Evolutionary conservation across 306 rosid genomes (phyloP).

Genomic region (Acacia melanoxylon): DNA sequence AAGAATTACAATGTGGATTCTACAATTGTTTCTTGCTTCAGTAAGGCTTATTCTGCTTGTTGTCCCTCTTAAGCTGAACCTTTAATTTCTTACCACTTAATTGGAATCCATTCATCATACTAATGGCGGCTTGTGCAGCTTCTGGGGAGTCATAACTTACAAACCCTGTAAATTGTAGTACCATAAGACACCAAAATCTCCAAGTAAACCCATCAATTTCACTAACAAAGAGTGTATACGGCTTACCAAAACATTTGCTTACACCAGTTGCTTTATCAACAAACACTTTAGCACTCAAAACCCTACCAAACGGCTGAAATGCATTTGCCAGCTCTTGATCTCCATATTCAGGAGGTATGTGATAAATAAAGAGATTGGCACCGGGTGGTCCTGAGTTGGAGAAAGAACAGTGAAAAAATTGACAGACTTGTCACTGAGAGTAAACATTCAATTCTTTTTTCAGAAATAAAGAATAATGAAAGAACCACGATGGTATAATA

Average conservation of each 20-base stretch:
- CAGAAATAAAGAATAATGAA: neutral
- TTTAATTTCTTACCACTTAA: constrained; percentile 91
- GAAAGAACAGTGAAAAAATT: constrained; percentile 30
- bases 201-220: constrained; percentile 24
- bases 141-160: constrained; percentile 93
- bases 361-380: constrained; percentile 96
- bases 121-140: constrained; percentile 84
- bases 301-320: constrained; percentile 88
- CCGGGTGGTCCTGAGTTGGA: constrained; percentile 85
- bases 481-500: neutral
- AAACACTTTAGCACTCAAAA: constrained; percentile 95
- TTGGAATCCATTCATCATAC: constrained; percentile 87
- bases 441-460: neutral
- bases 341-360: constrained; percentile 98
- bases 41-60: constrained; percentile 81
- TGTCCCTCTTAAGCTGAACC: constrained; percentile 99
- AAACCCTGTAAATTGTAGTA: constrained; percentile 68
- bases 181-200: constrained; percentile 35
- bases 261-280: constrained; percentile 97
- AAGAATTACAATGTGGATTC: constrained; percentile 53
- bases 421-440: constrained; percentile 34
- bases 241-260: constrained; percentile 99
- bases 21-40: constrained; percentile 48
- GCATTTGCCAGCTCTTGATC: constrained; percentile 86
- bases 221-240: constrained; percentile 7